Evolutionary conservation across 768 basidiomycete species (phyloP).

Genomic region (Crassisporium funariophilum): DNA sequence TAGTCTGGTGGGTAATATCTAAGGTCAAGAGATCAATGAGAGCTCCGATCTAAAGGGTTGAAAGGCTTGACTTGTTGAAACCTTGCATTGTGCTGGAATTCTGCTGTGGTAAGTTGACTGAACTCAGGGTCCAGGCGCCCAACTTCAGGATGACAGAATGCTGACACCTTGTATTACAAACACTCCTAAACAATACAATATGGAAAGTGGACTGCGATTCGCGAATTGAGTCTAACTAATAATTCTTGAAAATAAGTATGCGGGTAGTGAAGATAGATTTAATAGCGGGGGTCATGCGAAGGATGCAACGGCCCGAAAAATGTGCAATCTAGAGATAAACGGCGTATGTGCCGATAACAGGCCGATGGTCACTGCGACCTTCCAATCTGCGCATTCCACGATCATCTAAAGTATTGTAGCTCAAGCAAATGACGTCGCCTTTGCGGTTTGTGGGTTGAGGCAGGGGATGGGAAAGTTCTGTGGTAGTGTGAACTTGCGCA

Average conservation of each 20-base stretch:
- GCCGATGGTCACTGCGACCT: constrained; percentile 82
- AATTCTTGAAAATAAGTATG: too few relatives aligned
- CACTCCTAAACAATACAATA: too few relatives aligned
- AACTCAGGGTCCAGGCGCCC: too few relatives aligned
- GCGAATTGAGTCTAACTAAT: too few relatives aligned
- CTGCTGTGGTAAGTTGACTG: too few relatives aligned
- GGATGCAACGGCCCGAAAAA: constrained; percentile 1
- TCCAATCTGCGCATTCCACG: constrained; percentile 72
- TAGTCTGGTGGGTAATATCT: constrained; percentile 57
- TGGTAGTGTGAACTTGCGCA: constrained; percentile 8
- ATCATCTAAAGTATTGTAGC: constrained; percentile 77
- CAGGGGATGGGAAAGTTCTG: constrained; percentile 7
- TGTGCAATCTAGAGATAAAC: constrained; percentile 51
- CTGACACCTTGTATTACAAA: too few relatives aligned
- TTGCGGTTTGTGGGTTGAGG: constrained; percentile 38
- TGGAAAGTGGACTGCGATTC: too few relatives aligned
- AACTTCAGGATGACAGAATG: neutral
- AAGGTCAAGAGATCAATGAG: constrained; percentile 3
- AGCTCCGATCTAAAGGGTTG: neutral
- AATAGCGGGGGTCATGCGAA: neutral
- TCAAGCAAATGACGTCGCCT: constrained; percentile 75
- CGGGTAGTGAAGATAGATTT: neutral
- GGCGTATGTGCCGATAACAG: constrained; percentile 80
- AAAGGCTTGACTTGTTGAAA: constrained; percentile 43
- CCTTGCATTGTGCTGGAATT: constrained; percentile 41